Base-by-base conservation (phyloP, 192 early-diverging fungal genomes). In the Coemansia sp. region DNA sequence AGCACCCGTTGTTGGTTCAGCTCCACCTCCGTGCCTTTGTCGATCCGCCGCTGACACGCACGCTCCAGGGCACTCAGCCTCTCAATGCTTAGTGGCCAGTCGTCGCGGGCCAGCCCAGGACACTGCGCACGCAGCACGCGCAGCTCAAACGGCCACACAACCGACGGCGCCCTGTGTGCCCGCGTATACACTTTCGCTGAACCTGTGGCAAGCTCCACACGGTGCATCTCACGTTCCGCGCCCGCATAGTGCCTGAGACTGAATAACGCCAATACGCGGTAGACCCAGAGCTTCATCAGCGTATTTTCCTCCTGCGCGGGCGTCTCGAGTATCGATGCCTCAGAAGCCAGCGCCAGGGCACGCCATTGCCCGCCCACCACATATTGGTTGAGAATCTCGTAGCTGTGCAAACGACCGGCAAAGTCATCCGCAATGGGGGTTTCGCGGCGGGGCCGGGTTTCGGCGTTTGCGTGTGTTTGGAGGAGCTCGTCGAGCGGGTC, bases 111-210 rank as follows among this genome's bases (percentile, higher is more conserved):
- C 47, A 60, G 4, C 0, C 62, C 71, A 0, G 77, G 60, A 0
- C 56, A 16, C 46, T 33, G 61, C n/a, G 77, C 77, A 0, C 77
- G 29, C 32, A 80, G 18, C 10, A 74, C 31, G 0, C 77, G 63
- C 31, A 80, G 58, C 54, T 70, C 77, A 22, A 73, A 70, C 58
- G 77, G 77, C 77, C 77, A 80, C 21, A 19, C 49, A 0, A 30
- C 28, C 29, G 51, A 54, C 11, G 52, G 44, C 33, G 51, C 23
- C 14, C 50, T 32, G 19, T 14, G 21, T 5, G 56, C 32, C 2
- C 21, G 2, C 5, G 31, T 29, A 10, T 29, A 54, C 44, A 55
- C 6, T 4, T n/a, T 11, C 18, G 55, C 58, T 32, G 12, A 12
- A n/a, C n/a, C 1, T 12, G 63, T 38, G 4, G 58, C 67, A 0